Conservation (phyloP, 306 rosid genomes). For the Gastrolobium villosum region DNA sequence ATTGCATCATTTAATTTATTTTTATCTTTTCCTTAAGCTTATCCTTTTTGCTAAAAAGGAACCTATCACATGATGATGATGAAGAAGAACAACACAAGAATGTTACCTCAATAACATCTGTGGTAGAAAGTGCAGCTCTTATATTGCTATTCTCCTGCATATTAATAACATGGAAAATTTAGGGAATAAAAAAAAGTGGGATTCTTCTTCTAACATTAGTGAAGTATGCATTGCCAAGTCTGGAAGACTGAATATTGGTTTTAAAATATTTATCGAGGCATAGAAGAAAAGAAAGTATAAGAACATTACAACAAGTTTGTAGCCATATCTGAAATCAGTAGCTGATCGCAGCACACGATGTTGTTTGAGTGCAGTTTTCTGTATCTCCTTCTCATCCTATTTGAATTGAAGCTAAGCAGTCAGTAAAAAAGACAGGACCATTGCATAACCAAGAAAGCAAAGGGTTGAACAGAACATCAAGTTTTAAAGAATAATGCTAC, state of each 20-base stretch:
- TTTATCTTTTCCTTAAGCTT: too few relatives aligned
- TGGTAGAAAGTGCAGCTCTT: slow-evolving; percentile 78
- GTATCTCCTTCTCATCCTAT: slow-evolving; percentile 97
- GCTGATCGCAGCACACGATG: slow-evolving; percentile 70
- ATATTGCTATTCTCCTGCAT: slow-evolving; percentile 81
- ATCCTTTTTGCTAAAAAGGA: too few relatives aligned
- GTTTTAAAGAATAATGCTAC: neutral
- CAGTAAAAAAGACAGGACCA: slow-evolving; percentile 34
- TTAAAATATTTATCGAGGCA: neutral
- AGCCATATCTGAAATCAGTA: slow-evolving; percentile 95
- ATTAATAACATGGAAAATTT: slow-evolving; percentile 37
- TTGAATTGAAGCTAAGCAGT: slow-evolving; percentile 43
- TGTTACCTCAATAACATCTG: slow-evolving; percentile 85
- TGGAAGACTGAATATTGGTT: slow-evolving; percentile 7
- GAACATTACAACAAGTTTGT: slow-evolving; percentile 86
- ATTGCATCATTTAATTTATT: too few relatives aligned
- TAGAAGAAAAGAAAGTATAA: slow-evolving; percentile 45
- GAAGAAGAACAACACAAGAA: slow-evolving; percentile 24
- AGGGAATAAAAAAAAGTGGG: neutral
- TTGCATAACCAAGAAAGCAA: slow-evolving; percentile 8
- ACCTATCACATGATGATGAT: too few relatives aligned
- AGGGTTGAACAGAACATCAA: slow-evolving; percentile 1
- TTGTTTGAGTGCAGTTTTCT: slow-evolving; percentile 91
- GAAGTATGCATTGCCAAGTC: slow-evolving; percentile 6
- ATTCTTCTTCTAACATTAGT: slow-evolving; percentile 1